These are phyloP conservation scores for Raphidocelis subcapitata DNA, from an alignment of 139 green algal genomes.

Conservation along the genomic window DNA sequence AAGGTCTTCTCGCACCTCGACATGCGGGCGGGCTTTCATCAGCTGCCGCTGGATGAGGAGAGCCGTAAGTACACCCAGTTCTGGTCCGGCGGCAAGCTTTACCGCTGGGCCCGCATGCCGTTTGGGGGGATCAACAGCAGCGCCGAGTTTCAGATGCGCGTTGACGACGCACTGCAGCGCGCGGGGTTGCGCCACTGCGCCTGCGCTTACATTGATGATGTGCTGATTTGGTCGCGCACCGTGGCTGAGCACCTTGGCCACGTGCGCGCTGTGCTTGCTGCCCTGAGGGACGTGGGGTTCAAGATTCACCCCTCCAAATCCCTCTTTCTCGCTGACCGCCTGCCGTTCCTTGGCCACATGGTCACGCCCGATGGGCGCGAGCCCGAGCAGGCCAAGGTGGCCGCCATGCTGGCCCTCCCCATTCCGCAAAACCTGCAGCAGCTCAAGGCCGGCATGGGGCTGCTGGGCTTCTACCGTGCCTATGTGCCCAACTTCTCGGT, in stretches of 20 bases:
- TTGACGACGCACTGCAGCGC: constrained; percentile 8
- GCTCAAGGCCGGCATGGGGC: constrained; percentile 18
- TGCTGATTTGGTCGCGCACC: not conserved
- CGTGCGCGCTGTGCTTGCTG: constrained; percentile 3
- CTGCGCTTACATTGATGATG: constrained; percentile 29
- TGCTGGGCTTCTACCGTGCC: constrained; percentile 27
- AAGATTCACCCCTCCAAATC: constrained; percentile 26
- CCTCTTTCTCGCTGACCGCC: not conserved
- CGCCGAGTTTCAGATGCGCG: constrained; percentile 16
- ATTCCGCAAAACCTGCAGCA: constrained; percentile 21
- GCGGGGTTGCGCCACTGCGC: constrained; percentile 5
- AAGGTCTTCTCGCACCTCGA: constrained; percentile 32
- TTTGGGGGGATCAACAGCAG: constrained; percentile 28
- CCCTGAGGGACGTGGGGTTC: not conserved
- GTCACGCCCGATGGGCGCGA: constrained; percentile 19
- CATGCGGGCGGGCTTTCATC: constrained; percentile 29
- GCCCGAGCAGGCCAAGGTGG: constrained; percentile 27
- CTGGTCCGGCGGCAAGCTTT: constrained; percentile 12
- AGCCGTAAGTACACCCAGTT: constrained; percentile 26
- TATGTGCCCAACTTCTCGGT: constrained; percentile 24
- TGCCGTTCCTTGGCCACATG: constrained; percentile 42
- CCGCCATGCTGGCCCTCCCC: constrained; percentile 30
- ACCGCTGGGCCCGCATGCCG: constrained; percentile 7
- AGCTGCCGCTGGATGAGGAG: constrained; percentile 14
- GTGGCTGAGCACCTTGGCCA: constrained; percentile 14